Evolutionary conservation across 345 rosid species (phyloP).

Genomic region (Arabis hirsuta): DNA sequence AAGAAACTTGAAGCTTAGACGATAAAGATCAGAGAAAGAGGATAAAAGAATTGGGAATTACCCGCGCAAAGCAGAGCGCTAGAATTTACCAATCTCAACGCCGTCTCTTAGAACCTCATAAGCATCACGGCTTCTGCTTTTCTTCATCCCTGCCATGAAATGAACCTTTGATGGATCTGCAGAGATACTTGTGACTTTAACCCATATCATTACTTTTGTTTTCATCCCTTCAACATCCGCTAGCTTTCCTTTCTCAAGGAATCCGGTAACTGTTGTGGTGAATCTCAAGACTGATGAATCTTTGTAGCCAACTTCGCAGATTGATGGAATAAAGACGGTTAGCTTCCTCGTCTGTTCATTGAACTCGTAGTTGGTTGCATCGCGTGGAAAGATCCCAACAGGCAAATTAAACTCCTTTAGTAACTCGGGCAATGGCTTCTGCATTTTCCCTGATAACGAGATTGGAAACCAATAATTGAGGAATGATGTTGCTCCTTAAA

Average conservation of each 20-base stretch:
- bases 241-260: constrained; percentile 72
- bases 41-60: constrained; percentile 29
- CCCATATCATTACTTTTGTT: constrained; percentile 94
- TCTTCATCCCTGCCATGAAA: constrained; percentile 92
- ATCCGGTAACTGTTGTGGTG: constrained; percentile 79
- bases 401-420: constrained; percentile 83
- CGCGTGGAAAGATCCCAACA: constrained; percentile 88
- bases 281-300: constrained; percentile 83
- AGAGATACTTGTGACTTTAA: constrained; percentile 74
- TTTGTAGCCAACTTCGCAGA: constrained; percentile 86
- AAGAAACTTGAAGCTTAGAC: constrained; percentile 5
- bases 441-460: constrained; percentile 63
- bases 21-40: constrained; percentile 13
- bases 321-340: constrained; percentile 69
- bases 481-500: not conserved
- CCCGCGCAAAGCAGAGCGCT: constrained; percentile 18
- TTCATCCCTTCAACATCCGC: constrained; percentile 86
- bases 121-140: constrained; percentile 76
- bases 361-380: constrained; percentile 83
- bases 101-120: constrained; percentile 65
- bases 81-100: constrained; percentile 73
- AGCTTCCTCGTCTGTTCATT: constrained; percentile 81
- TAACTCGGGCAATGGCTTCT: constrained; percentile 77
- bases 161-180: constrained; percentile 87
- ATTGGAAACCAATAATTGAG: not conserved